phyloP scores from a whole-genome alignment of 2,329 filamentous ascomycete species.

The Penicillium fuscoglaucum region DNA sequence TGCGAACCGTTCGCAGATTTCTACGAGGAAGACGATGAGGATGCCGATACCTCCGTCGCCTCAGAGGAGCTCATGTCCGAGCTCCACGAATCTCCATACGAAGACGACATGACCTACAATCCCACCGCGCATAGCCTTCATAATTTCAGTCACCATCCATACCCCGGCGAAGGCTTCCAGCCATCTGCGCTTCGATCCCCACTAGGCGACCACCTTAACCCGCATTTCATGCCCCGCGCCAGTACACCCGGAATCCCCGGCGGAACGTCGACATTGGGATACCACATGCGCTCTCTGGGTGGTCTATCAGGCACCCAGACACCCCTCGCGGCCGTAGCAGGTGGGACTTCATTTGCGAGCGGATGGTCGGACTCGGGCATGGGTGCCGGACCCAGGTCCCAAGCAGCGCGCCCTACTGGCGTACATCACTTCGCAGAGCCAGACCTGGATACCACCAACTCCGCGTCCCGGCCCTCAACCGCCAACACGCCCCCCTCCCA shows the following conservation, averaged over 20 bases:
- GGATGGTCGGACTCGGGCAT: conserved; percentile 38
- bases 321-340: conserved; percentile 49
- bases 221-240: conserved; percentile 46
- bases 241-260: conserved; percentile 51
- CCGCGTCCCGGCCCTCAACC: conserved; percentile 46
- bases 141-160: conserved; percentile 28
- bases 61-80: conserved; percentile 36
- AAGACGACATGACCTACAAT: conserved; percentile 33
- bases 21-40: conserved; percentile 74
- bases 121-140: conserved; percentile 22
- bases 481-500: conserved; percentile 39
- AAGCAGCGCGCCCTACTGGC: conserved; percentile 15
- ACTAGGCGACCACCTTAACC: conserved; percentile 42
- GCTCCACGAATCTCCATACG: conserved; percentile 31
- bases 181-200: conserved; percentile 39
- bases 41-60: conserved; percentile 44
- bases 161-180: conserved; percentile 32
- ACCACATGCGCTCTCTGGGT: conserved; percentile 50
- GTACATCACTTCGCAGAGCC: conserved; percentile 33
- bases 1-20: conserved; percentile 95
- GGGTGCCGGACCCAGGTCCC: conserved; percentile 21
- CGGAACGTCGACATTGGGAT: conserved; percentile 51
- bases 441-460: conserved; percentile 39
- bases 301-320: conserved; percentile 52
- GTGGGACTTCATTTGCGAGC: conserved; percentile 43